Base-by-base conservation (phyloP, 345 rosid genomes). In the Tarenaya hassleriana region DNA sequence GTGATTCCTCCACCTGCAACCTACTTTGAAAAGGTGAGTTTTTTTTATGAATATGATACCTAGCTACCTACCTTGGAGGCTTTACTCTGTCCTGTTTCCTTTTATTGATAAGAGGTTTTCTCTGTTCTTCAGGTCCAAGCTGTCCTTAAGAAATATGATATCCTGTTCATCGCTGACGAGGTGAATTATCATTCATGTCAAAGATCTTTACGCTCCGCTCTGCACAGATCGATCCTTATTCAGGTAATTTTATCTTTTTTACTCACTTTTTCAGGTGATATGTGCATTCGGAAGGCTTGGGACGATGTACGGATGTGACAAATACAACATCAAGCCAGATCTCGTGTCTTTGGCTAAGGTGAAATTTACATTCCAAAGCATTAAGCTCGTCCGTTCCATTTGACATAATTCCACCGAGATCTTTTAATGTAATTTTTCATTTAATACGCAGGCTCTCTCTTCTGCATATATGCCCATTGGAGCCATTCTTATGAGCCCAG, bases 201-300 rank as follows among this genome's bases (percentile, higher is more conserved):
- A 56, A 39, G 35, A 16, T 63, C 34, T 34, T 41, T 8, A 16
- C 13, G 12, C 14, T 46, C 41, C 12, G 48, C 42, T 47, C n/a
- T n/a, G n/a, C n/a, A n/a, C 35, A 38, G 16, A 14, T 37, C 13
- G 29, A 42, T 0, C 49, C 39, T 38, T 7, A 43, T 29, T 35
- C 40, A 35, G 9, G 0, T 16, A 3, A 3, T 41, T 60, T 11
- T 52, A 38, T 38, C 47, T 61, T 50, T 32, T 7, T 55, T 63
- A 50, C 34, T 51, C 32, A 34, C n/a, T 53, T 34, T 34, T 54
- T 35, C 62, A 92, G 98, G 99, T 88, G 18, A 83, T 94, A 16
- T 86, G 97, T 74, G 99, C 94, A 49, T 94, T 88, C 77, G 99
- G 99, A 69, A 78, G 99, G 68, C 89, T 94, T 20, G 99, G 99